phyloP scores from a whole-genome alignment of 2,329 filamentous ascomycete genomes.

The Aspergillus tubingensis region DNA sequence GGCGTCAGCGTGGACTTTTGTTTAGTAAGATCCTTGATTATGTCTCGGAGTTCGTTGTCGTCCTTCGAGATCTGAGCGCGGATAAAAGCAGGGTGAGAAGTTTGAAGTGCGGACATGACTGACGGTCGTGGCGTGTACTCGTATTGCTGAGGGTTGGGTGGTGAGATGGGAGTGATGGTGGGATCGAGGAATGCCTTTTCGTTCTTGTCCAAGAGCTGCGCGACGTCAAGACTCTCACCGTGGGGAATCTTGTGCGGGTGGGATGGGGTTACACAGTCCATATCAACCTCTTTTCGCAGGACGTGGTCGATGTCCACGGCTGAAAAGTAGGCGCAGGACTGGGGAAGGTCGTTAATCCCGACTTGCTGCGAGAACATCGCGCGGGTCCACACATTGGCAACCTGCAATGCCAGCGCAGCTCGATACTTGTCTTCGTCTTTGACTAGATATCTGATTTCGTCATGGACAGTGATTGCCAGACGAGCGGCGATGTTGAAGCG shows the following conservation, averaged over 20 bases:
- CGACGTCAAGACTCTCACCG: constrained; percentile 85
- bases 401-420: constrained; percentile 86
- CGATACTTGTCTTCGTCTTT: constrained; percentile 82
- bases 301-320: constrained; percentile 95
- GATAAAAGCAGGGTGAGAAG: constrained; percentile 65
- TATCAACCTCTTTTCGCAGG: constrained; percentile 95
- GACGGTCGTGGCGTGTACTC: constrained; percentile 70
- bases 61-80: constrained; percentile 78
- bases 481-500: constrained; percentile 84
- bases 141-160: constrained; percentile 64
- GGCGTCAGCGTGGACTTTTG: constrained; percentile 22
- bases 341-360: constrained; percentile 91
- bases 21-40: constrained; percentile 64
- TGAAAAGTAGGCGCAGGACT: constrained; percentile 92
- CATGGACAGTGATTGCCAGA: constrained; percentile 90
- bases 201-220: constrained; percentile 73
- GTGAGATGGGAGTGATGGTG: constrained; percentile 56
- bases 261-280: constrained; percentile 93
- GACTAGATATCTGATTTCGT: constrained; percentile 94
- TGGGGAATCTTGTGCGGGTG: constrained; percentile 75
- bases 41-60: constrained; percentile 71
- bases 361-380: constrained; percentile 98
- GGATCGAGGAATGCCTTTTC: constrained; percentile 69
- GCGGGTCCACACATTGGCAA: constrained; percentile 93
- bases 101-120: constrained; percentile 74